Percentiles rank a stretch among this genome's conserved stretches.
phyloP scores from a whole-genome alignment of 163 green algal species.

The Scenedesmus sp. region DNA sequence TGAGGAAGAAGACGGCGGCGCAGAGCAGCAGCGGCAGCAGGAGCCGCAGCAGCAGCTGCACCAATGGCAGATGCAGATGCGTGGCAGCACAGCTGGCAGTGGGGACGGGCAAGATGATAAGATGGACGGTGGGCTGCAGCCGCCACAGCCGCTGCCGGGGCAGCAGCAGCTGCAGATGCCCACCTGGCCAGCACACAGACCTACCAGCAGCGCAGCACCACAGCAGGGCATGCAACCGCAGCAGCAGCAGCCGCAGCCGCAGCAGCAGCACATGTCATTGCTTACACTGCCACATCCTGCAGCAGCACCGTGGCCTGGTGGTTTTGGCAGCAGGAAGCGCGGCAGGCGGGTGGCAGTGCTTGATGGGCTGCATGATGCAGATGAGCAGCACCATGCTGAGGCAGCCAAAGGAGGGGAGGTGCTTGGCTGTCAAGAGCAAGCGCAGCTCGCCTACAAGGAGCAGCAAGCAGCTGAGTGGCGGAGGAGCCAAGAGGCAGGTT shows the following conservation, averaged over 20 bases:
- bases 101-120: not conserved
- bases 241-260: not conserved
- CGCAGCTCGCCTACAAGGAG: not conserved
- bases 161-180: not conserved
- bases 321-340: not conserved
- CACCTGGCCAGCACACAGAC: too few relatives aligned
- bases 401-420: not conserved
- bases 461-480: not conserved
- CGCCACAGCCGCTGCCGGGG: not conserved
- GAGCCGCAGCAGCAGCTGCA: conserved; percentile 13
- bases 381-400: not conserved
- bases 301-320: not conserved
- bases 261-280: conserved; percentile 7
- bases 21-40: conserved; percentile 18
- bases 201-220: not conserved
- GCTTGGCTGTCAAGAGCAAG: not conserved
- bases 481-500: not conserved
- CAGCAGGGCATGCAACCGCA: not conserved
- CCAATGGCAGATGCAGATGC: conserved; percentile 26
- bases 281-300: not conserved
- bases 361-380: not conserved
- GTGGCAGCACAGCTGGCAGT: not conserved
- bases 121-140: not conserved
- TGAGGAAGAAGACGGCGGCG: not conserved
- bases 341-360: conserved; percentile 9